Conservation (phyloP, 495 filamentous ascomycete genomes). For the Xylona heveae region DNA sequence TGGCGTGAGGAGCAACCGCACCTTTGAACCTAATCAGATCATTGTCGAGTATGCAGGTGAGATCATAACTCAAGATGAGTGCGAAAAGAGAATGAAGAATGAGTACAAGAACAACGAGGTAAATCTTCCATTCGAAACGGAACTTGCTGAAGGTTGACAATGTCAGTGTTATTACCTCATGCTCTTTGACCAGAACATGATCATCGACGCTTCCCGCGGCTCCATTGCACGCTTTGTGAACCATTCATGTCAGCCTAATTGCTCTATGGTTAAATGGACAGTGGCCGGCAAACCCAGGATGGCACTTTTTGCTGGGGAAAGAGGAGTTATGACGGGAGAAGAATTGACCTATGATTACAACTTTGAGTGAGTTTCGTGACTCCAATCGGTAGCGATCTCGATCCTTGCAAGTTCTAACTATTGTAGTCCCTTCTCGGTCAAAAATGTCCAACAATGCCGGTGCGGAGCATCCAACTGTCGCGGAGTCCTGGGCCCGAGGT, state of each 20-base stretch:
- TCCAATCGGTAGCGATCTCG: neutral
- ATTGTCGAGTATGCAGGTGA: conserved; percentile 97
- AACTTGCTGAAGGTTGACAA: neutral
- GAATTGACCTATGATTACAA: conserved; percentile 99
- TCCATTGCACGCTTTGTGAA: conserved; percentile 96
- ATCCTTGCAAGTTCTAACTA: neutral
- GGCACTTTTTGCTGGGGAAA: conserved; percentile 86
- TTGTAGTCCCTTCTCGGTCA: conserved; percentile 16
- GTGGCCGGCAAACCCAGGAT: conserved; percentile 90
- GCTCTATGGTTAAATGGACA: conserved; percentile 91
- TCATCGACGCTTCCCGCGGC: conserved; percentile 89
- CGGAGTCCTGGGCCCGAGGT: conserved; percentile 18
- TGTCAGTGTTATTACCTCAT: conserved; percentile 85
- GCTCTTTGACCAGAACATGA: conserved; percentile 96
- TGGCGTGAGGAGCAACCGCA: conserved; percentile 75
- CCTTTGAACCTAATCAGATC: conserved; percentile 76
- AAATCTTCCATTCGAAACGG: conserved; percentile 10
- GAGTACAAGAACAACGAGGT: conserved; percentile 85
- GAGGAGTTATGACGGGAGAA: conserved; percentile 76
- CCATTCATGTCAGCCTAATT: conserved; percentile 94
- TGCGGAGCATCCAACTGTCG: conserved; percentile 22
- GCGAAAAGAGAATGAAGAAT: conserved; percentile 78
- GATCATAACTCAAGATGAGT: conserved; percentile 86
- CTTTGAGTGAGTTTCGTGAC: conserved; percentile 42
- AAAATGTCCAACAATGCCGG: conserved; percentile 19